A percentile compares a stretch with the other conserved stretches of the same genome.
These are phyloP conservation scores for Magnaporthiopsis poae DNA, from an alignment of 2,329 filamentous ascomycete genomes.

Conservation along the genomic window DNA sequence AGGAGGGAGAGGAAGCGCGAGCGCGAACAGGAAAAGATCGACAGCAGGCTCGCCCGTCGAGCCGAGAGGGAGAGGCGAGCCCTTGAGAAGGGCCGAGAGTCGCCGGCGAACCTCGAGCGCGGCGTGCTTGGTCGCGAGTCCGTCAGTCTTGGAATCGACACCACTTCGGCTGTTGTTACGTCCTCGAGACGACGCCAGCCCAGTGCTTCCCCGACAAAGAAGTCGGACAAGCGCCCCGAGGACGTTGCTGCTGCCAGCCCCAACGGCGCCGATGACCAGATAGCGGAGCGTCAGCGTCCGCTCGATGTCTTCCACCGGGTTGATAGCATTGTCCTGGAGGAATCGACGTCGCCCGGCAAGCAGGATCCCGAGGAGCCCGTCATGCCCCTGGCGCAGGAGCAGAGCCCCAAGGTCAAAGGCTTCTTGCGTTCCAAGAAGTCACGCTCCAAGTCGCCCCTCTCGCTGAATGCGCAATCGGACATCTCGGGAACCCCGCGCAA, in stretches of 20 bases:
- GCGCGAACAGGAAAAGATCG: constrained; percentile 56
- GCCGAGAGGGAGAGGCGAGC: constrained; percentile 57
- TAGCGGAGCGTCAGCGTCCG: constrained; percentile 12
- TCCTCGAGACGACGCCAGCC: constrained; percentile 44
- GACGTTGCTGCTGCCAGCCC: constrained; percentile 6
- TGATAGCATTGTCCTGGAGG: constrained; percentile 32
- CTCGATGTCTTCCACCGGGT: constrained; percentile 36
- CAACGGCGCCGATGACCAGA: constrained; percentile 10
- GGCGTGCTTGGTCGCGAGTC: constrained; percentile 51
- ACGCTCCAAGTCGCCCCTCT: constrained; percentile 39
- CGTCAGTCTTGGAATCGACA: constrained; percentile 47
- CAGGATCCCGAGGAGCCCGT: constrained; percentile 14
- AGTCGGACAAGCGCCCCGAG: constrained; percentile 21
- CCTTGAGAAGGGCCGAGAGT: constrained; percentile 43
- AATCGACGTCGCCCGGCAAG: constrained; percentile 15
- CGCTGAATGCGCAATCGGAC: constrained; percentile 33
- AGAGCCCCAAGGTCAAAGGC: constrained; percentile 25
- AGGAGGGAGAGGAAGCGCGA: constrained; percentile 65
- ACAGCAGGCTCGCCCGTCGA: constrained; percentile 53
- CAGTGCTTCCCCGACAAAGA: constrained; percentile 21
- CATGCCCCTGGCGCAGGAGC: constrained; percentile 15
- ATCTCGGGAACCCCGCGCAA: constrained; percentile 43
- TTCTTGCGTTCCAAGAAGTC: constrained; percentile 38
- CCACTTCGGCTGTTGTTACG: constrained; percentile 44
- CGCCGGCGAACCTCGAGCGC: constrained; percentile 47